These are phyloP conservation scores for Beauveria scarabaeidicola DNA, from an alignment of 2,329 filamentous ascomycete species.

Conservation along the genomic window DNA sequence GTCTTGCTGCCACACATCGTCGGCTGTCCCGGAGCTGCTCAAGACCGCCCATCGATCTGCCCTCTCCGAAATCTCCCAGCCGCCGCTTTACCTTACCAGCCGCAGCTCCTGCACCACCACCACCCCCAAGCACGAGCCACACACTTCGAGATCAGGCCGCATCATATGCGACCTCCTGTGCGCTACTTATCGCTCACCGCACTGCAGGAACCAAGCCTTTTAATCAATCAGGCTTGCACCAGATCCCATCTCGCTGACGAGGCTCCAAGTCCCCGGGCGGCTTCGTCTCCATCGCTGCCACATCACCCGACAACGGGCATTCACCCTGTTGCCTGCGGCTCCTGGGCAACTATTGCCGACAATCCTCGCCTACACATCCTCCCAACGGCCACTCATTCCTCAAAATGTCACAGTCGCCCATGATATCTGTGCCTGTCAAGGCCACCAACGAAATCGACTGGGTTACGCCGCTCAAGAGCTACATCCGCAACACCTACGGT, in stretches of 20 bases:
- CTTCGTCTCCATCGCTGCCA: not conserved
- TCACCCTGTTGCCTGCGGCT: not conserved
- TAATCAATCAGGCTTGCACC: not conserved
- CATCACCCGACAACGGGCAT: not conserved
- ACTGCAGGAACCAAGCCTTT: not conserved
- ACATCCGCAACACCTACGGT: slow-evolving; percentile 89
- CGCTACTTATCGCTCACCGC: slow-evolving; percentile 10
- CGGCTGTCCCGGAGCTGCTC: not conserved
- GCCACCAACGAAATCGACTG: slow-evolving; percentile 97
- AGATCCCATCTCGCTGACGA: not conserved
- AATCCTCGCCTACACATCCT: not conserved
- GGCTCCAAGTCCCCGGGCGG: not conserved
- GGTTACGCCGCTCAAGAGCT: slow-evolving; percentile 82
- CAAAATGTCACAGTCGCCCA: slow-evolving; percentile 74
- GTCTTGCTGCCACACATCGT: not conserved
- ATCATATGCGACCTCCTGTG: slow-evolving; percentile 21
- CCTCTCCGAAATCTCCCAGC: not conserved
- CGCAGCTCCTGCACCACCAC: not conserved
- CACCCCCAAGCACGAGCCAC: slow-evolving; percentile 11
- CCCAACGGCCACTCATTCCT: not conserved
- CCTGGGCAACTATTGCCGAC: not conserved
- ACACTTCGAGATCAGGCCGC: slow-evolving; percentile 23
- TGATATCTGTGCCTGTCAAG: slow-evolving; percentile 92
- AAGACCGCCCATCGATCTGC: not conserved
- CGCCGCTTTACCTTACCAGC: not conserved